phyloP scores from a whole-genome alignment of 257 asterid genomes.

The Solanum clarkiae region DNA sequence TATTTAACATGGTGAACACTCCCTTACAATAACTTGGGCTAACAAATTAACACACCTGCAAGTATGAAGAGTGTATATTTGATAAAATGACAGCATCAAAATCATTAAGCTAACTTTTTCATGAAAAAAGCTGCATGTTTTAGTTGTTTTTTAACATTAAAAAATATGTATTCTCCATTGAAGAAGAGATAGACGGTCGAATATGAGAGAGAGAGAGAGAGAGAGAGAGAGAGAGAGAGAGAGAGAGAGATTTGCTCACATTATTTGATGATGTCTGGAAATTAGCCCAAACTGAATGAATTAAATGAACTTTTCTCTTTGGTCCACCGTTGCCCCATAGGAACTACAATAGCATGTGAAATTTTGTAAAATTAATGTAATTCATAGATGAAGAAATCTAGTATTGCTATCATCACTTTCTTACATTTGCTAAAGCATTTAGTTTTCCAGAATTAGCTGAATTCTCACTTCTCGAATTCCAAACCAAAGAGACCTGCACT shows the following conservation, averaged over 20 bases:
- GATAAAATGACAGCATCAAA: background rate
- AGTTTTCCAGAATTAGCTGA: conserved; percentile 50
- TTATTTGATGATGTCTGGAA: conserved; percentile 77
- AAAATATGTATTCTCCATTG: background rate
- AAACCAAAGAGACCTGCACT: conserved; percentile 90
- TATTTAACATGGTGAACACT: background rate
- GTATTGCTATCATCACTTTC: conserved; percentile 5
- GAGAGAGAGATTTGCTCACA: conserved; percentile 25
- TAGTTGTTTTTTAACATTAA: background rate
- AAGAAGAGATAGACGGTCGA: background rate
- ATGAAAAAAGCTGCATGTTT: background rate
- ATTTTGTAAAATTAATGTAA: background rate
- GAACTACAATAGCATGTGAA: conserved; percentile 32
- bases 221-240: background rate
- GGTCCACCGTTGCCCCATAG: conserved; percentile 78
- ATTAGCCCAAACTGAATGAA: conserved; percentile 94
- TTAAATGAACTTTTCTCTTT: conserved; percentile 43
- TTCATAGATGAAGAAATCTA: background rate
- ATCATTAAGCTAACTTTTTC: background rate
- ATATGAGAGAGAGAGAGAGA: background rate
- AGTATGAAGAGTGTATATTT: background rate
- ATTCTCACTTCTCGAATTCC: conserved; percentile 82
- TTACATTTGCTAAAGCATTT: conserved; percentile 67
- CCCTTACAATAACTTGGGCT: background rate
- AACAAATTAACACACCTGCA: background rate